Conservation (phyloP, 768 basidiomycete species). For the Xanthoconium stramineum region DNA sequence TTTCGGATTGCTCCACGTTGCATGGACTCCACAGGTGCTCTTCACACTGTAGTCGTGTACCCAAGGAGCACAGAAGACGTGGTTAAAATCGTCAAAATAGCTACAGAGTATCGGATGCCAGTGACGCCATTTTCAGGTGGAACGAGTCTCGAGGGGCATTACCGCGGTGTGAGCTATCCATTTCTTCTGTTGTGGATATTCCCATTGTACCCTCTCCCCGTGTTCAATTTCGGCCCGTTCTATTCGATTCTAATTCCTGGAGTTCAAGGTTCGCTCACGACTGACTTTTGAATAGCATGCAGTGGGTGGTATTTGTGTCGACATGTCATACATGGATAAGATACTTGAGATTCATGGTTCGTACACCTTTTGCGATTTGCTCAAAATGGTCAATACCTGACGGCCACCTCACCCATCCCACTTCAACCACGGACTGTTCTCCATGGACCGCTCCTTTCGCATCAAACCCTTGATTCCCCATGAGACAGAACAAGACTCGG, state of each 20-base stretch:
- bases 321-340: conserved; percentile 75
- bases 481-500: conserved; percentile 58
- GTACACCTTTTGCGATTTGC: conserved; percentile 6
- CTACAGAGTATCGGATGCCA: conserved; percentile 73
- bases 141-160: conserved; percentile 80
- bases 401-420: background rate
- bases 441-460: background rate
- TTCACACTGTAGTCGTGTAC: conserved; percentile 62
- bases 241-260: background rate
- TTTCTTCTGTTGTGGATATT: background rate
- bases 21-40: conserved; percentile 29
- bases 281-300: conserved; percentile 15
- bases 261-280: background rate
- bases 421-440: background rate
- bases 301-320: conserved; percentile 71
- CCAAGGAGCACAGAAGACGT: conserved; percentile 77
- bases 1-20: background rate
- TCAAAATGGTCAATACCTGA: background rate
- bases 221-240: background rate
- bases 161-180: conserved; percentile 48
- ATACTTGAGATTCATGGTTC: conserved; percentile 72
- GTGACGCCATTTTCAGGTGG: conserved; percentile 78
- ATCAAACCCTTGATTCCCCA: background rate
- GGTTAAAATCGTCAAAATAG: conserved; percentile 70
- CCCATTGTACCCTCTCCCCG: background rate